phyloP scores from a whole-genome alignment of 2,329 filamentous ascomycete species.

The Fusarium compactum region DNA sequence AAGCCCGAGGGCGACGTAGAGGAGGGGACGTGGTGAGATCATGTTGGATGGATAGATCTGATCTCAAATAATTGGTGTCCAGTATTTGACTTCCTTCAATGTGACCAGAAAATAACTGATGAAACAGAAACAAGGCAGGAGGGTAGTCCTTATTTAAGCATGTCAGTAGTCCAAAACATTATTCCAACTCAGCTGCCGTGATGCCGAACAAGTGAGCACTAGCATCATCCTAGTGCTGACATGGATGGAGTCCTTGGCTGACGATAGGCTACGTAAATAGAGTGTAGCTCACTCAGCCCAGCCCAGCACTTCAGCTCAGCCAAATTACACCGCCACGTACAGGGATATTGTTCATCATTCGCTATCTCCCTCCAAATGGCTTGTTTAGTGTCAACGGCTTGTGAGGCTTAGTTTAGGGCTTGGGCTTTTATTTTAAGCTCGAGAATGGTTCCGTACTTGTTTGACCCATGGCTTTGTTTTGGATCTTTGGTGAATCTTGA shows the following conservation, averaged over 20 bases:
- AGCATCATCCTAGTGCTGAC: conserved; percentile 21
- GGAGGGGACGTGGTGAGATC: conserved; percentile 9
- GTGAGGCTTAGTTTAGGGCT: neutral
- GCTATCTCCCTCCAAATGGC: neutral
- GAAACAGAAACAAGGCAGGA: neutral
- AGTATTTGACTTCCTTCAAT: neutral
- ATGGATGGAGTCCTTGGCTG: conserved; percentile 9
- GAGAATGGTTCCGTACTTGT: neutral
- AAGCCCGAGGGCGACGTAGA: conserved; percentile 43
- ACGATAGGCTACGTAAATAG: conserved; percentile 5
- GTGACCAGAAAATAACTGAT: neutral
- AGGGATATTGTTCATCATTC: neutral
- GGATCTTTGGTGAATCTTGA: neutral
- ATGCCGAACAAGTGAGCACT: conserved; percentile 1
- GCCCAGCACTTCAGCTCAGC: neutral
- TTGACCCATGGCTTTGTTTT: neutral
- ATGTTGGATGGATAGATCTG: neutral
- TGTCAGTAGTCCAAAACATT: neutral
- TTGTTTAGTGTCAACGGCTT: neutral
- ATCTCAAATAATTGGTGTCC: neutral
- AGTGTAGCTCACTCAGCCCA: neutral
- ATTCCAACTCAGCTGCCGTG: conserved; percentile 2
- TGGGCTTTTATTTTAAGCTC: conserved; percentile 5
- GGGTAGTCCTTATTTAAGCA: neutral
- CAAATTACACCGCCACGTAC: conserved; percentile 11